A percentile compares a stretch with the other conserved stretches of the same genome.
These are phyloP conservation scores for Tubosaeta sp. DNA, from an alignment of 768 basidiomycete genomes.

Conservation along the genomic window DNA sequence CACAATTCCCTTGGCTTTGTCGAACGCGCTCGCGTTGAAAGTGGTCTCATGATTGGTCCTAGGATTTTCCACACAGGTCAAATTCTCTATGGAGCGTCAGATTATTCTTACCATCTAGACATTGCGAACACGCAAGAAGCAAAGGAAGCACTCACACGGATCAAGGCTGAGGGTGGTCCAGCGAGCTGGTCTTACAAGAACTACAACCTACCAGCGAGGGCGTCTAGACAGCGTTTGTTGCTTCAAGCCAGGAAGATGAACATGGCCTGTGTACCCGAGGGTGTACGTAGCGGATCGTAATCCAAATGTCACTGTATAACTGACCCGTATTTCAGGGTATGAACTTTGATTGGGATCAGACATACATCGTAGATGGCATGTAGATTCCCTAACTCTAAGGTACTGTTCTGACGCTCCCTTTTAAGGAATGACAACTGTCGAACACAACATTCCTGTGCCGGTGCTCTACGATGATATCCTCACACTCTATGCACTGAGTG, in stretches of 20 bases:
- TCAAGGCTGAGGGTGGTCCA: slow-evolving; percentile 69
- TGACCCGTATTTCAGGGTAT: slow-evolving; percentile 44
- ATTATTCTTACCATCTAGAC: slow-evolving; percentile 61
- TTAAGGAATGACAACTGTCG: slow-evolving; percentile 71
- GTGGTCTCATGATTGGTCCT: slow-evolving; percentile 64
- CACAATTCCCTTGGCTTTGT: slow-evolving; percentile 57
- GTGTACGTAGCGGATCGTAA: slow-evolving; percentile 33
- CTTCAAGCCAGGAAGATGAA: slow-evolving; percentile 55
- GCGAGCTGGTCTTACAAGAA: slow-evolving; percentile 75
- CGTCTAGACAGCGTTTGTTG: slow-evolving; percentile 63
- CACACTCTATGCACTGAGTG: slow-evolving; percentile 58
- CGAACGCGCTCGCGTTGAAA: slow-evolving; percentile 65
- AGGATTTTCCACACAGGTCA: slow-evolving; percentile 70
- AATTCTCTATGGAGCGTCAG: slow-evolving; percentile 42
- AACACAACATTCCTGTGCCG: slow-evolving; percentile 66
- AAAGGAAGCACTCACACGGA: slow-evolving; percentile 57
- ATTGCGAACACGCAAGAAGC: slow-evolving; percentile 62
- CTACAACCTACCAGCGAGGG: slow-evolving; percentile 65
- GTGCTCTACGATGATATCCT: slow-evolving; percentile 63
- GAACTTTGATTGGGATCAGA: slow-evolving; percentile 77
- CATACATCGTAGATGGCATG: slow-evolving; percentile 73
- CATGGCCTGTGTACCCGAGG: slow-evolving; percentile 74
- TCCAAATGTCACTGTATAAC: not conserved
- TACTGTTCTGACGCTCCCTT: not conserved
- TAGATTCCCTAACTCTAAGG: not conserved